Evolutionary conservation across 2,329 filamentous ascomycete species (phyloP).

Genomic region (Simplicillium sp.): DNA sequence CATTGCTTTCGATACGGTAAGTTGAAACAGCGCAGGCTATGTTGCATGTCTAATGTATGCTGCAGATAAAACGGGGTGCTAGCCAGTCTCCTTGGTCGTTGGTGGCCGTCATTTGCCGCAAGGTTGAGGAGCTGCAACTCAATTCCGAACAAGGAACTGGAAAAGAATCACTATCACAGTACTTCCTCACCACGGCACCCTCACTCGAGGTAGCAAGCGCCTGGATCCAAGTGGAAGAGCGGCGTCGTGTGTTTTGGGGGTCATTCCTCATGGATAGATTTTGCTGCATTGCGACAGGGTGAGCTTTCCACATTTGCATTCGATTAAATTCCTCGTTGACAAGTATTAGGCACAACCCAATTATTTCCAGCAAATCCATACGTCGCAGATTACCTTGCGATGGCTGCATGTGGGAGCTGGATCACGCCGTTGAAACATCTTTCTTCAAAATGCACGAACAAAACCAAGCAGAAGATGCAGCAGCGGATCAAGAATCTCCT

Average conservation of each 20-base stretch:
- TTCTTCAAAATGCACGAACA: slow-evolving; percentile 10
- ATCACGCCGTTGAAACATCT: slow-evolving; percentile 20
- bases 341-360: neutral
- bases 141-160: slow-evolving; percentile 2
- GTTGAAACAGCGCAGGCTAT: no score
- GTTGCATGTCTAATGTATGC: no score
- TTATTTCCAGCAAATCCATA: slow-evolving; percentile 4
- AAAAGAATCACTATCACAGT: neutral
- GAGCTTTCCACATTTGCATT: slow-evolving; percentile 20
- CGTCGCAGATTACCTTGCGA: slow-evolving; percentile 27
- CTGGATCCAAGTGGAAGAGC: slow-evolving; percentile 28
- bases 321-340: slow-evolving; percentile 20
- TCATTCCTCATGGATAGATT: slow-evolving; percentile 30
- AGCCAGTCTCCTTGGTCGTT: slow-evolving; percentile 7
- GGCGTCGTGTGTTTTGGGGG: slow-evolving; percentile 30
- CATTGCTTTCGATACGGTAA: slow-evolving; percentile 5
- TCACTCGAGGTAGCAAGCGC: slow-evolving; percentile 6
- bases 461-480: slow-evolving; percentile 16
- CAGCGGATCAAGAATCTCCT: slow-evolving; percentile 13
- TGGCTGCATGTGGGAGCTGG: slow-evolving; percentile 25
- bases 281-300: slow-evolving; percentile 27
- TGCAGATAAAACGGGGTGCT: slow-evolving; percentile 3
- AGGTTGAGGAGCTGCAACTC: slow-evolving; percentile 6
- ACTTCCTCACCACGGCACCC: neutral
- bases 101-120: slow-evolving; percentile 5